phyloP scores from a whole-genome alignment of 495 filamentous ascomycete genomes.

The Platismatia glauca region DNA sequence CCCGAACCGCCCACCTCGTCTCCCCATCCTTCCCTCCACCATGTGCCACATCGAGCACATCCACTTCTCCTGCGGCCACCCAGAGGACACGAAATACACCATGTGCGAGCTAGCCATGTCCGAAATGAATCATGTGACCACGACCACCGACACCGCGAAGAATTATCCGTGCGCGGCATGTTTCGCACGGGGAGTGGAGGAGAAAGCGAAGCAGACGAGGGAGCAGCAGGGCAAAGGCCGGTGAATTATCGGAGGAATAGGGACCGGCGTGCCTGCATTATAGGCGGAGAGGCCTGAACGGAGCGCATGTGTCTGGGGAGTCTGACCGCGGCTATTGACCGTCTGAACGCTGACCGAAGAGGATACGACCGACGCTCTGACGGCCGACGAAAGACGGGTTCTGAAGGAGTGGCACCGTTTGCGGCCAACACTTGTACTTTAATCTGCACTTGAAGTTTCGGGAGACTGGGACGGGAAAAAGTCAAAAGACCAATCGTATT shows the following conservation, averaged over 20 bases:
- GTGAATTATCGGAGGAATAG: not conserved
- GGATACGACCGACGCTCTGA: not conserved
- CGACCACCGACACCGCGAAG: conserved; percentile 12
- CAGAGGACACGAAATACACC: conserved; percentile 22
- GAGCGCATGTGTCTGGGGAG: conserved; percentile 1
- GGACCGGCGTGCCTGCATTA: not conserved
- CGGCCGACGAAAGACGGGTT: not conserved
- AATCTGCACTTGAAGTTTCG: not conserved
- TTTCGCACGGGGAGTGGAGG: conserved; percentile 17
- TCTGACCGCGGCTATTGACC: conserved; percentile 1
- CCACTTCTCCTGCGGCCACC: conserved; percentile 19
- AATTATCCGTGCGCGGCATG: conserved; percentile 17
- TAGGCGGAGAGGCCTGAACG: not conserved
- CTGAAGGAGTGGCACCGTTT: not conserved
- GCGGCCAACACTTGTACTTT: not conserved
- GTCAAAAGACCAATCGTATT: not conserved
- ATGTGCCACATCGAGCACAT: conserved; percentile 22
- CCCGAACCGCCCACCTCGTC: not conserved
- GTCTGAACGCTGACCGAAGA: conserved; percentile 2
- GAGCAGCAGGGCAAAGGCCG: conserved; percentile 18
- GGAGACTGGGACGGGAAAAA: not conserved
- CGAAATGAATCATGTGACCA: conserved; percentile 16
- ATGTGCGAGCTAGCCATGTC: conserved; percentile 23
- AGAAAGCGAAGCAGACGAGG: conserved; percentile 27
- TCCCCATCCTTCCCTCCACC: not conserved